Evolutionary conservation across 2,329 filamentous ascomycete genomes (phyloP).

Genomic region (Aspergillus neotritici): DNA sequence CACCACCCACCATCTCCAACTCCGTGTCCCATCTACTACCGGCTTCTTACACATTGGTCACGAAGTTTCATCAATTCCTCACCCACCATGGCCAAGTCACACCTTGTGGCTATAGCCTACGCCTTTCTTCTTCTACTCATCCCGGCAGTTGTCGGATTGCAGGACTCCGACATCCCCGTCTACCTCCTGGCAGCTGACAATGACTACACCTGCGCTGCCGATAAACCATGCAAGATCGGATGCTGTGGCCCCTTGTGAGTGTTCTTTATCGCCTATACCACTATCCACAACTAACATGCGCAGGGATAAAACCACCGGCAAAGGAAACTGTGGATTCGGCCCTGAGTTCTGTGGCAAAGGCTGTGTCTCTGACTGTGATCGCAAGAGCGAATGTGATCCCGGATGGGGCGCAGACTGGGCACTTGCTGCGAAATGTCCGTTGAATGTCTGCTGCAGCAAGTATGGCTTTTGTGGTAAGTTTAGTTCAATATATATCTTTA

Average conservation of each 20-base stretch:
- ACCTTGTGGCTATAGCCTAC: no score
- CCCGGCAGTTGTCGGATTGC: background rate
- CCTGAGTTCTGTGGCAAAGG: background rate
- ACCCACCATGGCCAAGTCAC: no score
- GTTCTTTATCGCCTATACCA: background rate
- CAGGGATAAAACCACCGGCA: conserved; percentile 8
- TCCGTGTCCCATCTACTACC: no score
- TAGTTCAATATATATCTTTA: conserved; percentile 8
- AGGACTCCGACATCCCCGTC: background rate
- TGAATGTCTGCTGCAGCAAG: conserved; percentile 29
- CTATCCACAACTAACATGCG: background rate
- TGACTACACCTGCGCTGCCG: conserved; percentile 6
- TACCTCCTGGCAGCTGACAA: background rate
- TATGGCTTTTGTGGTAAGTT: conserved; percentile 14
- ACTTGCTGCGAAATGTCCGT: conserved; percentile 16
- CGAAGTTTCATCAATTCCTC: no score
- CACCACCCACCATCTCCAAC: no score
- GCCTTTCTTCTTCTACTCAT: background rate
- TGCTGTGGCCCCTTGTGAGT: conserved; percentile 7
- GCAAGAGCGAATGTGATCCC: conserved; percentile 14
- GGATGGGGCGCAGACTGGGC: conserved; percentile 17
- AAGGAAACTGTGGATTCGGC: conserved; percentile 12
- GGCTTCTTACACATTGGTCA: no score
- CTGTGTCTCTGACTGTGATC: background rate
- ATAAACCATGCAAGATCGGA: conserved; percentile 4